Base-by-base conservation (phyloP, 176 grass and related monocot genomes). In the Aegilops umbellulata region DNA sequence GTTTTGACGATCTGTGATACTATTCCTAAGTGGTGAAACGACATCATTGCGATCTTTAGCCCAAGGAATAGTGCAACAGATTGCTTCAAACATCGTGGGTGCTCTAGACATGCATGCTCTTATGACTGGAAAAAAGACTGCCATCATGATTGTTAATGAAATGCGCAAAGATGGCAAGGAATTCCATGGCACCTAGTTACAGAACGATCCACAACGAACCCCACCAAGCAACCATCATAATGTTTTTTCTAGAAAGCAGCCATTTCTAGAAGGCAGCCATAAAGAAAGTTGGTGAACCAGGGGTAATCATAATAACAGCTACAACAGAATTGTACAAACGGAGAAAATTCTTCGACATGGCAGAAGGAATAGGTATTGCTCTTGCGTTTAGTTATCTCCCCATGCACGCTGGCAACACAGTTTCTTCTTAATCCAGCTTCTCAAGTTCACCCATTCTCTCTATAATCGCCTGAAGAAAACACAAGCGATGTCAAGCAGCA, bases 391-490 rank as follows among this genome's bases (percentile, higher is more conserved):
- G n/a, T 69, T 77, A 16, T 51, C 72, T 62, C 58, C 8, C 6
- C 16, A 34, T 19, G 22, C 35, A 69, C 10, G 19, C 55, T 80
- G 53, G 35, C 17, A 27, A 67, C 74, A 86, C 9, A 26, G 2
- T 31, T 78, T 78, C 73, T 87, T 65, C 76, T 91, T 75, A 91
- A 39, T 91, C 89, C 47, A 91, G 76, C 85, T 91, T 91, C 81
- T 91, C 89, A 67, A 91, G 85, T 62, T 91, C 89, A 16, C 89
- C 89, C 89, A 91, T 91, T 79, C 89, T 87, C 77, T 91, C 89
- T 87, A 91, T 91, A 36, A 91, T 91, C 67, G 89, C 89, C 89
- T 91, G 76, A 75, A 91, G 10, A 80, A 80, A 67, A 76, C 41
- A 42, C n/a, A 70, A 80, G 31, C 26, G n/a, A 49, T 29, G 34